A percentile compares a stretch with the other conserved stretches of the same genome.
phyloP scores from a whole-genome alignment of 768 basidiomycete genomes.

The Gymnopilus dilepis region DNA sequence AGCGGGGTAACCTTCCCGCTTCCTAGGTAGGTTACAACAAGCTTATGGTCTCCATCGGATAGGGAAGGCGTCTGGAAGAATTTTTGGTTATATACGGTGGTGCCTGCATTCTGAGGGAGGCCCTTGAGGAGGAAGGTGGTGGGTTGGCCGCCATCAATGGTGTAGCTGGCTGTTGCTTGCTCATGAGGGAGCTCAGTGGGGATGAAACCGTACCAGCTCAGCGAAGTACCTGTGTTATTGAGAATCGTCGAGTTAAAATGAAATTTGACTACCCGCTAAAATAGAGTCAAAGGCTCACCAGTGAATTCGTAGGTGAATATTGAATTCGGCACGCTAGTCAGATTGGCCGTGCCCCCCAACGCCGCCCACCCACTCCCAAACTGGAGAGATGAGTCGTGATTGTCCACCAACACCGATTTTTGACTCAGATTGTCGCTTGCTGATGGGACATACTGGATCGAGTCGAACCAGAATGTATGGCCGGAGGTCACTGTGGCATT shows the following conservation, averaged over 20 bases:
- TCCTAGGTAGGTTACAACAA: conserved; percentile 30
- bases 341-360: conserved; percentile 23
- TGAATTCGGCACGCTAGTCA: conserved; percentile 21
- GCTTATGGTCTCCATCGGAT: conserved; percentile 26
- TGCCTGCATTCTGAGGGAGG: conserved; percentile 8
- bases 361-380: conserved; percentile 29
- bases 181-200: conserved; percentile 22
- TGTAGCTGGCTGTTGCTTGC: conserved; percentile 25
- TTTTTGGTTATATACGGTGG: conserved; percentile 29
- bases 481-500: conserved; percentile 24
- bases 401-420: conserved; percentile 24
- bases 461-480: conserved; percentile 37
- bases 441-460: conserved; percentile 32
- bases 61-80: conserved; percentile 31
- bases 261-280: neutral
- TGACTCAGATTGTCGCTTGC: conserved; percentile 21
- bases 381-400: conserved; percentile 25
- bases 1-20: conserved; percentile 28
- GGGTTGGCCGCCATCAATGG: conserved; percentile 26
- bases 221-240: conserved; percentile 20
- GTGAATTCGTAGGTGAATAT: conserved; percentile 27
- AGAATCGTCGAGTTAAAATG: neutral
- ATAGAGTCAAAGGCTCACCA: conserved; percentile 19
- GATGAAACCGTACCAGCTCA: conserved; percentile 33
- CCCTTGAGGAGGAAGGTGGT: conserved; percentile 28